These are phyloP conservation scores for Fomes fomentarius DNA, from an alignment of 1,284 basidiomycete genomes.

Conservation along the genomic window DNA sequence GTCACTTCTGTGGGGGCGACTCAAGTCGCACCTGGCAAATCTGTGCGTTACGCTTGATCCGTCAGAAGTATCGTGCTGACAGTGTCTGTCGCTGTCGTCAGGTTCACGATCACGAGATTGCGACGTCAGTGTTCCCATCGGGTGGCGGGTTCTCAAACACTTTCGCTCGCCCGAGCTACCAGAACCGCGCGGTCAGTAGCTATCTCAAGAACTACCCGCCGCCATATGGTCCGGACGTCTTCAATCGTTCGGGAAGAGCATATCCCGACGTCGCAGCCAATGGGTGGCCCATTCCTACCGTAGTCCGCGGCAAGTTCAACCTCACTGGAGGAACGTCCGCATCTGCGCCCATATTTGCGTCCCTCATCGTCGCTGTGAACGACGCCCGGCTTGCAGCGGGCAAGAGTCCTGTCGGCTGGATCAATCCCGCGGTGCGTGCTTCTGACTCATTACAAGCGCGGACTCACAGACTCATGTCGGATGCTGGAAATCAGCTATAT, in stretches of 20 bases:
- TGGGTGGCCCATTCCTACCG: conserved; percentile 30
- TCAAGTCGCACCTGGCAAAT: conserved; percentile 51
- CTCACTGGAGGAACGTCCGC: conserved; percentile 9
- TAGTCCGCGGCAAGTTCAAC: conserved; percentile 32
- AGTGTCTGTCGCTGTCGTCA: too few relatives aligned
- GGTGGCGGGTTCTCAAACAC: conserved; percentile 33
- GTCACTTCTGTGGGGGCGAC: conserved; percentile 68
- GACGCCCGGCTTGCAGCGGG: conserved; percentile 50
- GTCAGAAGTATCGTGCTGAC: too few relatives aligned
- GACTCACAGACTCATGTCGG: conserved; percentile 20
- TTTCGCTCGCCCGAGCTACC: conserved; percentile 35
- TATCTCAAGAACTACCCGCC: conserved; percentile 16
- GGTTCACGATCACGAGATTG: too few relatives aligned
- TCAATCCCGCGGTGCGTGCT: conserved; percentile 46
- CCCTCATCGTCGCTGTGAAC: conserved; percentile 59
- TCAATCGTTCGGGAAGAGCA: conserved; percentile 29
- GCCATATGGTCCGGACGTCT: not conserved
- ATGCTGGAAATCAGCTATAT: conserved; percentile 33
- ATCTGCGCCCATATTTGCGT: conserved; percentile 37
- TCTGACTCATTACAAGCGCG: conserved; percentile 25
- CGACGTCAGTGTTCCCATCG: not conserved
- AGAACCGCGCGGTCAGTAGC: conserved; percentile 19
- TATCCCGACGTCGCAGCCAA: conserved; percentile 43
- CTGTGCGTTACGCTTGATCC: conserved; percentile 26
- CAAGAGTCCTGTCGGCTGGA: conserved; percentile 51